Evolutionary conservation across 2,329 filamentous ascomycete species (phyloP), one percentile per base, ranked within the genome.

Genomic region (Diaporthe citriasiana): DNA sequence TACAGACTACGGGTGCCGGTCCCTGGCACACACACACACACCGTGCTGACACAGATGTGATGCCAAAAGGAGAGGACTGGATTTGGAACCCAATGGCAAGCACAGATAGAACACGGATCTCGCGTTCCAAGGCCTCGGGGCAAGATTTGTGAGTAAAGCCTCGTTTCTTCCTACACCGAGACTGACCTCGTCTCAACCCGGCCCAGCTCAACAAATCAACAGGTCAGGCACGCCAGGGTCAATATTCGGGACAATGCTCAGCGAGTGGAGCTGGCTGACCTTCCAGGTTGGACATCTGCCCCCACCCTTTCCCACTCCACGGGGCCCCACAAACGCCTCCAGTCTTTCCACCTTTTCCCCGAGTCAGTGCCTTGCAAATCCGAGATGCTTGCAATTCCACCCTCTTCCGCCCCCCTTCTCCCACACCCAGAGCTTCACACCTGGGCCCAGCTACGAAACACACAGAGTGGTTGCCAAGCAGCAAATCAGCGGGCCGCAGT

Each of bases 231-330:
- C 15, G n/a, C 17, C 30, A 53, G 47, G 47, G 63, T 8, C 30
- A 53, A 40, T 68, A 25, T n/a, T 68, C 63, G 63, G 63, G 47
- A 40, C 63, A 68, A 68, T 68, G 63, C 33, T 68, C 63, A 68
- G 63, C 63, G 47, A 53, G 63, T 68, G 63, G 63, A 15, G 47
- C 63, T 66, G 45, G 13, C 40, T 25, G 56, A 19, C 60, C 42
- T 50, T n/a, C 8, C 40, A 47, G 40, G 40, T 47, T 65, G 59
- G 42, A 33, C 42, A 33, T 50, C 22, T 10, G 3, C 42, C 60
- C 42, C 60, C 27, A 50, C 6, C 27, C 33, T 10, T 51, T 27
- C 47, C n/a, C 47, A 53, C 63, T 68, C 63, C 47, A 53, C 47
- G 63, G 63, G 63, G 47, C 63, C 63, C 63, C 63, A 68, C 63